Base-by-base conservation (phyloP, 805 yeast species). In the Zygoascus flipseniorum region DNA sequence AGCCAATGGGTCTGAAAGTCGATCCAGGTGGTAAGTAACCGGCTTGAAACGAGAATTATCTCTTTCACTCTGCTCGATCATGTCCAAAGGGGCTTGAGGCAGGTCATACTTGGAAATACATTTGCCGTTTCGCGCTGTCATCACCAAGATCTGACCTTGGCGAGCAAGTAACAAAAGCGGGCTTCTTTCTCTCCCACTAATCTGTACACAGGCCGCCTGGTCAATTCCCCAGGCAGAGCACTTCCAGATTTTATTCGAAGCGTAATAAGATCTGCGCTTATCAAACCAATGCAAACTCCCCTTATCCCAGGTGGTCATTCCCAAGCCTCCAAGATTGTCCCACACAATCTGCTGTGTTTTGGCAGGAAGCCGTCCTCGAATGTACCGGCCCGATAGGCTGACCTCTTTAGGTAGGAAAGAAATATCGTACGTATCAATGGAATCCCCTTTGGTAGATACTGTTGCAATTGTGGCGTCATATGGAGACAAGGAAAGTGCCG, bases 201-300 rank as follows among this genome's bases (percentile, higher is more conserved):
- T 26, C 8, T 20, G 31, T 13, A 57, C 35, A 31, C 52, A 48
- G 18, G 35, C 39, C 14, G 50, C 53, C 23, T 53, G 56, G 31
- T 52, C 58, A 39, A 59, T 55, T 0, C 60, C 57, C 60, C 60
- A 59, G 5, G 56, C 58, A 8, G 62, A 57, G 43, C 58, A 49
- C 52, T 60, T 61, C 65, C 65, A 62, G 16, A 58, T 50, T 50
- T 54, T 56, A 41, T 54, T 47, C 20, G 54, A 53, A 16, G 48
- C 31, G 31, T 58, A 56, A 43, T 53, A 54, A 10, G 62, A 57
- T 11, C 58, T 53, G 16, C 51, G 44, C 51, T 60, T 55, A 59
- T 74, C 74, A 62, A 78, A 83, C 76, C 83, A 81, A 60, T 83
- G 89, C 18, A 84, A 65, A 0, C 85, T 76, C 0, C 89, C 89